These are phyloP conservation scores for Triticum aestivum DNA, from an alignment of 176 grass and related monocot genomes.

Conservation along the genomic window IWGSC_CS_RefSeq_v2.1 NC_057812.1:37940898-37941397, in stretches of 20 bases:
- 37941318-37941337: conserved; percentile 4
- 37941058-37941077: neutral
- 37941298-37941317: neutral
- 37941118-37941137: conserved; percentile 87
- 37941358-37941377: neutral
- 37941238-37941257: neutral
- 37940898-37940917: neutral
- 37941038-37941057: neutral
- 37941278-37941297: neutral
- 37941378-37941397: neutral
- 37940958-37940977: conserved; percentile 96
- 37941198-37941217: conserved; percentile 11
- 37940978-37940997: conserved; percentile 89
- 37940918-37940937: neutral
- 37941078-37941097: neutral
- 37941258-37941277: conserved; percentile 17
- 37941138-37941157: conserved; percentile 63
- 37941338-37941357: neutral
- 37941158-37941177: neutral
- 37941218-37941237: neutral
- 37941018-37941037: neutral
- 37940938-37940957: conserved; percentile 39
- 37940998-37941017: conserved; percentile 25
- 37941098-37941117: neutral
- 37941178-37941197: neutral